Evolutionary conservation across 345 rosid species (phyloP).

Genomic region (Rhodomyrtus tomentosa): DNA sequence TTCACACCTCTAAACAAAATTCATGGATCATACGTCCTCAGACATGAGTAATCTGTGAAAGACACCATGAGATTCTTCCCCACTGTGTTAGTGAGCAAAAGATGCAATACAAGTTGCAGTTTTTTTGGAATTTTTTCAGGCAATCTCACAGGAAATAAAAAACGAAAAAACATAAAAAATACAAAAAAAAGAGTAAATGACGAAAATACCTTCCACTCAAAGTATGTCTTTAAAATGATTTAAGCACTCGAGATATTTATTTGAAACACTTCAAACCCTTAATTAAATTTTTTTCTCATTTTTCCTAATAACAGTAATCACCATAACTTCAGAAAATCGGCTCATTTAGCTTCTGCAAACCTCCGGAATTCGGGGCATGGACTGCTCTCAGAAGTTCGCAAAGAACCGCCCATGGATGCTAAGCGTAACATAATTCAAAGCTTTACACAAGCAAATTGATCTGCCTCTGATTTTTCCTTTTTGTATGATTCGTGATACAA

Average conservation of each 20-base stretch:
- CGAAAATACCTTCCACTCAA: accelerated
- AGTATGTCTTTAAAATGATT: too few species aligned
- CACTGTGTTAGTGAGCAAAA: constrained; percentile 85
- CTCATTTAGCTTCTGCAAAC: too few species aligned
- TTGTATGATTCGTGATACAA: background rate
- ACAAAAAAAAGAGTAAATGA: too few species aligned
- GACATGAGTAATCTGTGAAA: constrained; percentile 77
- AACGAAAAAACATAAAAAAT: too few species aligned
- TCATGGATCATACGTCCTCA: too few species aligned
- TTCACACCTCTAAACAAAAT: too few species aligned
- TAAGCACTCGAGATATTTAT: too few species aligned
- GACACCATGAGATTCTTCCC: constrained; percentile 64
- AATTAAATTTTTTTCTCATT: too few species aligned
- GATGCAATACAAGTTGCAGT: constrained; percentile 84
- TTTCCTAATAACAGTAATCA: background rate
- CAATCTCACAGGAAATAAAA: too few species aligned
- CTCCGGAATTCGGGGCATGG: background rate
- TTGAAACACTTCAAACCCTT: too few species aligned
- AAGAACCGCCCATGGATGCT: background rate
- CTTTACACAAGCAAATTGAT: background rate
- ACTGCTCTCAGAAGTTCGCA: background rate
- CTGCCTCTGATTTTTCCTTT: background rate
- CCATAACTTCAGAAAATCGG: background rate
- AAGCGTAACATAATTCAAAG: background rate
- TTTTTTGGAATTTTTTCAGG: background rate